A percentile compares a stretch with the other conserved stretches of the same genome.
phyloP scores from a whole-genome alignment of 805 yeast species.

The Candida hungchunana region DNA sequence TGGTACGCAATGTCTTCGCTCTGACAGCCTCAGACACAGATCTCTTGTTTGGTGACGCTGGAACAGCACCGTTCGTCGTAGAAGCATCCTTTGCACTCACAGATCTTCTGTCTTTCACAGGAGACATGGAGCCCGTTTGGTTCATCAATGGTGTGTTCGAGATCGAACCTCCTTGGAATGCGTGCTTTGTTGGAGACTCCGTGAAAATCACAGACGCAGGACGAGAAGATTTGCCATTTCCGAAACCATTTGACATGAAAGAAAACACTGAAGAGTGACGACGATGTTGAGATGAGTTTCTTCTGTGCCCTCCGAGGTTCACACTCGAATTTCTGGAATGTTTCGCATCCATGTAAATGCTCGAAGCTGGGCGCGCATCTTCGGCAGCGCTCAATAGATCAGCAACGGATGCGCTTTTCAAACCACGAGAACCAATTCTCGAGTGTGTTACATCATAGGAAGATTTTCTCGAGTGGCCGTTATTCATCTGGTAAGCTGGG shows the following conservation, averaged over 20 bases:
- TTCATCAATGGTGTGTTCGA: constrained; percentile 14
- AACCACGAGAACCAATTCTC: constrained; percentile 15
- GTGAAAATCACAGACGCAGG: constrained; percentile 14
- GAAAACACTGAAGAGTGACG: constrained; percentile 60
- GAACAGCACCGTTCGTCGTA: constrained; percentile 1
- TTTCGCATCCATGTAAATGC: constrained; percentile 42
- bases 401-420: constrained; percentile 23
- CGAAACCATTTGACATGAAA: constrained; percentile 32
- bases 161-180: constrained; percentile 7
- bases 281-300: constrained; percentile 47
- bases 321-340: constrained; percentile 33
- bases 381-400: constrained; percentile 31
- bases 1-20: constrained; percentile 48
- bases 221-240: constrained; percentile 12
- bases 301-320: constrained; percentile 32
- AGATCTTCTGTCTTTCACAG: constrained; percentile 40
- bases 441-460: constrained; percentile 23
- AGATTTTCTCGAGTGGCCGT: constrained; percentile 26
- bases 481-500: constrained; percentile 11
- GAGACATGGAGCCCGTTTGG: constrained; percentile 15
- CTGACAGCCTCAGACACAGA: constrained; percentile 47
- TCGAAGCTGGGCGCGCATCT: constrained; percentile 41
- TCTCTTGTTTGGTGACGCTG: constrained; percentile 31
- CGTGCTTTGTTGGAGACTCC: constrained; percentile 14
- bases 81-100: constrained; percentile 44